Conservation (phyloP, 2,329 filamentous ascomycete genomes). For the Mycogone perniciosa region DNA sequence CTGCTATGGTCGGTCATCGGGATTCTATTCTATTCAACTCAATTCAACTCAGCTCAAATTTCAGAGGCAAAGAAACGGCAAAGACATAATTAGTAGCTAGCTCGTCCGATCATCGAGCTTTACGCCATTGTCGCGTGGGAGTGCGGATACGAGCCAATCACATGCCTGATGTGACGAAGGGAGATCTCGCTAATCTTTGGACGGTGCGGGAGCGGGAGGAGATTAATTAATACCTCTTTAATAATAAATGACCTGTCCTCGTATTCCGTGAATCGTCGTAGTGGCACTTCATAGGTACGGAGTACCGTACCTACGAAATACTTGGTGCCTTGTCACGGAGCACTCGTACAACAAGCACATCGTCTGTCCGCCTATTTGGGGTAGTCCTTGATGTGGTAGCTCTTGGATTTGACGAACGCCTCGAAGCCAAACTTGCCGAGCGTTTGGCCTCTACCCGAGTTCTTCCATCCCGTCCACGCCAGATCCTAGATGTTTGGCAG, state of each 20-base stretch:
- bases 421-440: conserved; percentile 88
- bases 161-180: conserved; percentile 6
- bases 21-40: too few species aligned
- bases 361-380: conserved; percentile 44
- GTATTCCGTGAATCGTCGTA: too few species aligned
- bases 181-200: conserved; percentile 19
- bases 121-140: conserved; percentile 5
- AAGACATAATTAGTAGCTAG: background rate
- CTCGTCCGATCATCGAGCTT: conserved; percentile 3
- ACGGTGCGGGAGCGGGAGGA: conserved; percentile 2
- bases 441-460: conserved; percentile 87
- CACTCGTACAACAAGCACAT: background rate
- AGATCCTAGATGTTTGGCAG: conserved; percentile 55
- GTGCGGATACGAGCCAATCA: conserved; percentile 9
- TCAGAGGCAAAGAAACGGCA: background rate
- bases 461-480: conserved; percentile 98
- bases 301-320: too few species aligned
- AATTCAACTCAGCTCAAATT: too few species aligned
- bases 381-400: conserved; percentile 84
- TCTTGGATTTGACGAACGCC: conserved; percentile 94
- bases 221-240: conserved; percentile 4
- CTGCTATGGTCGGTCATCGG: too few species aligned
- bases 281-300: too few species aligned
- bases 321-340: background rate
- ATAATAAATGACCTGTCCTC: too few species aligned